Evolutionary conservation across 2,329 filamentous ascomycete genomes (phyloP), one percentile per base, ranked within the genome.

Genomic region (Epichloe scottii): DNA sequence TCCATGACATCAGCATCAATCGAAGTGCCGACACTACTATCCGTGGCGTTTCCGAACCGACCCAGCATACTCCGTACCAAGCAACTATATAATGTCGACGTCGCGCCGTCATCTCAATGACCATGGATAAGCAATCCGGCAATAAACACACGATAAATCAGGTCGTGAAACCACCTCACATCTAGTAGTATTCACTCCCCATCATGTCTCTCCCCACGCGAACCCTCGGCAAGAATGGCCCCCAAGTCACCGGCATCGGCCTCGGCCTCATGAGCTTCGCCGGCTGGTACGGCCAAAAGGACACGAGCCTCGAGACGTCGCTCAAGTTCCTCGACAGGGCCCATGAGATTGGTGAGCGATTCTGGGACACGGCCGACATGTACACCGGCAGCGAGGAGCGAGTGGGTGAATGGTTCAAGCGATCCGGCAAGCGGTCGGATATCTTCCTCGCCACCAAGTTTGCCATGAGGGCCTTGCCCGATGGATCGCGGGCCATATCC

Each of bases 261-360:
- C 71, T 78, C 34, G 76, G 78, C 15, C 63, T 74, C 21, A 80
- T 81, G 77, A 75, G 76, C 3, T 56, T 73, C 23, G 64, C 64
- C 23, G 43, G 58, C 1, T 64, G 55, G 42, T 72, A 72, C 39
- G 70, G 71, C 23, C 5, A 73, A 71, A 48, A 37, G 37, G 53
- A 54, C 48, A 67, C 74, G 2, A 75, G 79, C 33, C 61, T 69
- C 21, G 73, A 78, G 53, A 71, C 74, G 3, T 45, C 40, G 14
- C 66, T 79, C 51, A 68, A 68, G 3, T 56, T 80, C 2, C 70
- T 81, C 19, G 75, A 79, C 58, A 68, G 67, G 12, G 70, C 70
- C 3, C 73, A 73, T 62, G 71, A 73, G 30, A 55, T 72, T 2
- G 78, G 78, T 47, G 69, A 71, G 46, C 68, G 67, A 11, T 72